phyloP scores from a whole-genome alignment of 805 yeast genomes.

The Torulaspora maleeae region DNA sequence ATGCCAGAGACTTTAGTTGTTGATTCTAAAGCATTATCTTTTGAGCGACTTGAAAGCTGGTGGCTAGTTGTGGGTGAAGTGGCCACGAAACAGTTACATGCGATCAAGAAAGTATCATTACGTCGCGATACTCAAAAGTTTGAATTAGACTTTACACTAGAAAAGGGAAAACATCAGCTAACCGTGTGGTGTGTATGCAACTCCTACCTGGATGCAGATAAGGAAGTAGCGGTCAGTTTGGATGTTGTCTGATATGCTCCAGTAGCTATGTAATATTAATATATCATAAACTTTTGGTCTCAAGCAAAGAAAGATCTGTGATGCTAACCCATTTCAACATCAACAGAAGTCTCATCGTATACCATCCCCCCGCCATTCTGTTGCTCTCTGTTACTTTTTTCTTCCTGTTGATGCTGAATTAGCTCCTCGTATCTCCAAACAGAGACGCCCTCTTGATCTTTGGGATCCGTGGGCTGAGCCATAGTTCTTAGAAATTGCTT shows the following conservation, averaged over 20 bases:
- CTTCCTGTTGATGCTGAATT: conserved; percentile 51
- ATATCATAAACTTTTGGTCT: background rate
- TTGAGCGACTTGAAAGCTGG: conserved; percentile 57
- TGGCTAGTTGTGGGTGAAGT: conserved; percentile 83
- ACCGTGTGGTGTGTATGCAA: conserved; percentile 87
- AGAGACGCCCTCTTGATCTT: conserved; percentile 89
- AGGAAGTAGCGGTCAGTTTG: conserved; percentile 58
- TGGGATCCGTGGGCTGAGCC: conserved; percentile 89
- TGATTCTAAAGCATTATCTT: conserved; percentile 55
- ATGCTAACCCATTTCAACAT: conserved; percentile 8
- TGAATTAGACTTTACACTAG: conserved; percentile 51
- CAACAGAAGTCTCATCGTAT: conserved; percentile 18
- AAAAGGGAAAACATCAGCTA: conserved; percentile 58
- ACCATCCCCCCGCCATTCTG: conserved; percentile 11
- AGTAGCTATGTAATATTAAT: background rate
- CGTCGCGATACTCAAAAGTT: conserved; percentile 49
- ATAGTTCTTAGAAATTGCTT: conserved; percentile 85
- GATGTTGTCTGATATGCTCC: conserved; percentile 35
- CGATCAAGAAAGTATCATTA: conserved; percentile 61
- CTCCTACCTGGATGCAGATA: conserved; percentile 88
- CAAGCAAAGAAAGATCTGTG: too few relatives aligned
- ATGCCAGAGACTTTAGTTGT: conserved; percentile 65
- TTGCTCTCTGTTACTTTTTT: conserved; percentile 27
- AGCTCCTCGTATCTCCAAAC: conserved; percentile 84
- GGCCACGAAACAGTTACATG: conserved; percentile 55